Evolutionary conservation across 2,329 filamentous ascomycete genomes (phyloP), one percentile per base, ranked within the genome.

Genomic region (Dactylellina haptotyla): DNA sequence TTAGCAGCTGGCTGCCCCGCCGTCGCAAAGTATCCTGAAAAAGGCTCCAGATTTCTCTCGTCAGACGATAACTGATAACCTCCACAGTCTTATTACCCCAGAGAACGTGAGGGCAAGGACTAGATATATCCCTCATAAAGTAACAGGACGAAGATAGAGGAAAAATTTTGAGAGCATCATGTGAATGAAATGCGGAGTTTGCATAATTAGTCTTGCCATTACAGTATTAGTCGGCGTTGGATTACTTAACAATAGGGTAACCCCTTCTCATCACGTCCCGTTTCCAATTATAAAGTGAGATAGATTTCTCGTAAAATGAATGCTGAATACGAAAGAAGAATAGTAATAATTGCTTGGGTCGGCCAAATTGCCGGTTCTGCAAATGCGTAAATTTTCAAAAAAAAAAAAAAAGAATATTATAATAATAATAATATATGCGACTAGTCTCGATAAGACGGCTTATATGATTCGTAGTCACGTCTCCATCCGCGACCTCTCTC

Each of bases 71-170:
- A 59, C 30, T 53, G 63, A 67, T 67, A 67, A 53, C 53, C 63
- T 67, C 63, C 63, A 26, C 63, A 59, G 32, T 48, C 28, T 18
- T 28, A 10, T 26, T 67, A 53, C 63, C 63, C 63, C 63, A 67
- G 63, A 59, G 53, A 57, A 59, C 56, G 63, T 46, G 34, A 34
- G 2, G 14, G 9, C 41, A 46, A 18, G 41, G 6, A 6, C 16
- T 18, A 16, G 46, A 57, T 43, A 59, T 67, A 67, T 67, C 63
- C 63, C 63, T 66, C 62, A 66, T 46, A 18, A 26, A 2, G 3
- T 51, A 12, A n/a, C 12, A 16, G 12, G 18, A 20, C 34, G 25
- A 12, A 50, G 3, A n/a, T 26, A n/a, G 16, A 50, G 16, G 45
- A 26, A 50, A 30, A n/a, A 4, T 45, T 14, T 23, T 23, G 34